Base-by-base conservation (phyloP, 352 stramenopile genomes). In the Blastocystis sp. region DNA sequence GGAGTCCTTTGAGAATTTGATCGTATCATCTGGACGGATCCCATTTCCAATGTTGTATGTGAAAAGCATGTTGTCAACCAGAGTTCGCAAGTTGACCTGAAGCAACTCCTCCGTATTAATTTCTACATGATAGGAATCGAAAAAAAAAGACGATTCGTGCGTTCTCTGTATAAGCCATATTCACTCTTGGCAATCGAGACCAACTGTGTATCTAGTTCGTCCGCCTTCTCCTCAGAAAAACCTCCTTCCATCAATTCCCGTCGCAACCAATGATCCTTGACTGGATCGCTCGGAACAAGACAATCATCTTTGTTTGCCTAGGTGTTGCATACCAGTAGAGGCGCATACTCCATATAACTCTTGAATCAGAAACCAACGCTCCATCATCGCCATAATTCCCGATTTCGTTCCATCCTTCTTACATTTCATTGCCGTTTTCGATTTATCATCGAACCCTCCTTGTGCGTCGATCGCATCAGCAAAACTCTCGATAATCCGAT, bases 291-390 rank as follows among this genome's bases (percentile, higher is more conserved):
- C 16, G 64, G 64, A 32, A 76, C 46, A 34, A 56, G 32, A 34
- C 14, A 54, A 29, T 76, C 64, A 8, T 76, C 14, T 21, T 76
- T 24, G 29, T 76, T 76, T 76, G 16, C 40, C 64, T 76, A 76
- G 4, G 21, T 32, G 16, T 56, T 29, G 53, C 24, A 29, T 1
- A 36, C 9, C 21, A 40, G 11, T 8, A 8, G 9, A 32, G 1
- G 53, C 21, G 4, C 8, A 14, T 36, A 76, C 64, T 57, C 64
- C 64, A 76, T 57, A 34, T 6, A 76, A 36, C 46, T 76, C 38
- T 32, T 76, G 64, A 18, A 76, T 57, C 24, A 56, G 16, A 38
- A 57, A 56, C 64, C 64, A 76, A 27, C 64, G 64, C 34, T 53
- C 27, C 64, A 76, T 56, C 7, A 76, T 36, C 21, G 64, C 64